These are phyloP conservation scores for Aspergillus transmontanensis DNA, from an alignment of 2,329 filamentous ascomycete species.

Conservation along the genomic window DNA sequence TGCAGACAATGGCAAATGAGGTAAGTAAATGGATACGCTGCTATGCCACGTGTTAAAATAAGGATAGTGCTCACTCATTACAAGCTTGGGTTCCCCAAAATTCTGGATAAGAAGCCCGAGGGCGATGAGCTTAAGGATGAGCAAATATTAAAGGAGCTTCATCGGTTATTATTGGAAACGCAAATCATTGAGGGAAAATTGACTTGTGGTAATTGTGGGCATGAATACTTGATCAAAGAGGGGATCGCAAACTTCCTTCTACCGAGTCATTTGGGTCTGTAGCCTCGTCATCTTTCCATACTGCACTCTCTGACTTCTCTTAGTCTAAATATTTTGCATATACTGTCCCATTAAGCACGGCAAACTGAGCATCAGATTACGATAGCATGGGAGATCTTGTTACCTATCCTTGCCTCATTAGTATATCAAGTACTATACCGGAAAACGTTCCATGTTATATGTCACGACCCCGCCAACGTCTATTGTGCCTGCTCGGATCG, in stretches of 20 bases:
- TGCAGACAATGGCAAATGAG: slow-evolving; percentile 74
- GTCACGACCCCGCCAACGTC: not conserved
- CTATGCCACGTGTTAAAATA: not conserved
- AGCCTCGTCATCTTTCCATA: slow-evolving; percentile 2
- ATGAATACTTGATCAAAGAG: slow-evolving; percentile 93
- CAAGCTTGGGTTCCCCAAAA: slow-evolving; percentile 76
- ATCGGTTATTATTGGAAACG: slow-evolving; percentile 83
- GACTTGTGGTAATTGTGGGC: slow-evolving; percentile 86
- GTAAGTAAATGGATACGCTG: slow-evolving; percentile 21
- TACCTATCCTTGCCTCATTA: not conserved
- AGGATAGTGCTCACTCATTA: slow-evolving; percentile 10
- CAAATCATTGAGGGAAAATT: slow-evolving; percentile 86
- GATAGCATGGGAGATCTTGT: not conserved
- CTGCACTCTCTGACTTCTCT: not conserved
- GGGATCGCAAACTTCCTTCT: slow-evolving; percentile 96
- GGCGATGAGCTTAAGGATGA: slow-evolving; percentile 67
- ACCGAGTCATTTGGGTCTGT: slow-evolving; percentile 76
- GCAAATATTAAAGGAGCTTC: slow-evolving; percentile 74
- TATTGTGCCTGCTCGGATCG: not conserved
- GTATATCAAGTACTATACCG: not conserved
- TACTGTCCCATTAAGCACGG: not conserved
- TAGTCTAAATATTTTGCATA: not conserved
- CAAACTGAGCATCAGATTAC: not conserved
- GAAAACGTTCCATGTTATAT: not conserved
- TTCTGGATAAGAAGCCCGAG: slow-evolving; percentile 66